Percentiles rank a stretch among this genome's conserved stretches.
Conservation (phyloP, 2,329 filamentous ascomycete genomes). For the Pseudomassariella vexata region DNA sequence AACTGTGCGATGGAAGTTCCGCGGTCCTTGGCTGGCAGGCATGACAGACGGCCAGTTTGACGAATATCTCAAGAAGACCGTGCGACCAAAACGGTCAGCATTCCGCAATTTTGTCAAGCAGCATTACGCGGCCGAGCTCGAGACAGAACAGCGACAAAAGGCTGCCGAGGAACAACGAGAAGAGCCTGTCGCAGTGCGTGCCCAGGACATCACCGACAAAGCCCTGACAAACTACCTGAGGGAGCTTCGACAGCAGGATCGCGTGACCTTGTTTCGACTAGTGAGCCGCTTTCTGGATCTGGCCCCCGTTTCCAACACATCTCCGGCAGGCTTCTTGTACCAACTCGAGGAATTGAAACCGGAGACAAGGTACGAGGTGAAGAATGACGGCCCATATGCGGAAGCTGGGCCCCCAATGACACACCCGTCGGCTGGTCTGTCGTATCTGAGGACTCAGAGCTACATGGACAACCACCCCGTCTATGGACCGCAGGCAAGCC, state of each 20-base stretch:
- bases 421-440: slow-evolving; percentile 57
- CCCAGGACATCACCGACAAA: slow-evolving; percentile 39
- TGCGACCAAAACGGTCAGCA: slow-evolving; percentile 45
- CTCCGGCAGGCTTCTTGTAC: too few species aligned
- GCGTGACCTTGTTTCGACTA: slow-evolving; percentile 42
- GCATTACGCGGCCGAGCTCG: slow-evolving; percentile 41
- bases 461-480: slow-evolving; percentile 55
- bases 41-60: slow-evolving; percentile 57
- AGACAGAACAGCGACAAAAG: slow-evolving; percentile 25
- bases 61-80: slow-evolving; percentile 45
- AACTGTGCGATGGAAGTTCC: slow-evolving; percentile 59
- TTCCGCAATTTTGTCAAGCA: slow-evolving; percentile 50
- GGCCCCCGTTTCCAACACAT: slow-evolving; percentile 37
- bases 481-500: slow-evolving; percentile 51
- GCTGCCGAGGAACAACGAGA: slow-evolving; percentile 33
- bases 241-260: slow-evolving; percentile 43
- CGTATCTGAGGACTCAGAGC: slow-evolving; percentile 51
- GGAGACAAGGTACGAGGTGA: slow-evolving; percentile 18
- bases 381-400: slow-evolving; percentile 37
- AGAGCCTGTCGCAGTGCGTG: slow-evolving; percentile 22
- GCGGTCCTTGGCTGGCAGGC: slow-evolving; percentile 60
- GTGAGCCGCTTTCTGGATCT: slow-evolving; percentile 59
- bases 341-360: slow-evolving; percentile 14
- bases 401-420: slow-evolving; percentile 51
- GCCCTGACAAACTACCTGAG: slow-evolving; percentile 48